Base-by-base conservation (phyloP, 75 land plant species). In the Pinus taeda region DNA sequence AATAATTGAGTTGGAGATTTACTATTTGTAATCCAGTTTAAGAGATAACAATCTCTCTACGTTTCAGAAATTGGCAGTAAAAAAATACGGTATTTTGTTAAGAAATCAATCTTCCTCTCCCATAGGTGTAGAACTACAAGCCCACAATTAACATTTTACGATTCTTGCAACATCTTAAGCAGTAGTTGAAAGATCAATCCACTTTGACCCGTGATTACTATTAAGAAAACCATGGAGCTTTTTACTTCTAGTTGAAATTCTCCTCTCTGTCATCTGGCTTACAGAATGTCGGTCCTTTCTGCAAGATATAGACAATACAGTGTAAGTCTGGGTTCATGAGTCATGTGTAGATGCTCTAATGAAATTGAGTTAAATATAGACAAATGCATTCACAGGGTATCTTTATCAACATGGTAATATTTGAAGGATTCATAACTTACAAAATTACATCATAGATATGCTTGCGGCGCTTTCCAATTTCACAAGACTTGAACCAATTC, bases 231-330 rank as follows among this genome's bases (percentile, higher is more conserved):
- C 74, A 73, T 29, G 26, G 17, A 24, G 58, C 58, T 56, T 73
- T 73, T 73, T 73, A 55, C 37, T 55, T 73, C 74, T 73, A 6
- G 58, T 73, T 73, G 74, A 73, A 73, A 73, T 57, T 73, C 74
- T 56, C 58, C 74, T 73, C 6, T 45, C 15, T 55, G 26, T 15
- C 36, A 73, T 73, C 59, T 57, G 58, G 74, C 21, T 56, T 57
- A 57, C 57, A 57, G 37, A 56, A 73, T 73, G 57, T 29, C 49
- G 57, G 42, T 73, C 58, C 57, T 26, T 73, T 56, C 74, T 73
- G 74, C 20, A 56, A 15, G 20, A 73, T 42, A 42, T 5, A 66
- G 15, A 33, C 9, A 39, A 21, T 37, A 69, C 21, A n/a, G 55
- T 37, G 55, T 49, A 9, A 49, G 55, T 49, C 12, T 49, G 55